phyloP scores from a whole-genome alignment of 176 grass and related monocot genomes.

The Saccharum officinarum region DNA sequence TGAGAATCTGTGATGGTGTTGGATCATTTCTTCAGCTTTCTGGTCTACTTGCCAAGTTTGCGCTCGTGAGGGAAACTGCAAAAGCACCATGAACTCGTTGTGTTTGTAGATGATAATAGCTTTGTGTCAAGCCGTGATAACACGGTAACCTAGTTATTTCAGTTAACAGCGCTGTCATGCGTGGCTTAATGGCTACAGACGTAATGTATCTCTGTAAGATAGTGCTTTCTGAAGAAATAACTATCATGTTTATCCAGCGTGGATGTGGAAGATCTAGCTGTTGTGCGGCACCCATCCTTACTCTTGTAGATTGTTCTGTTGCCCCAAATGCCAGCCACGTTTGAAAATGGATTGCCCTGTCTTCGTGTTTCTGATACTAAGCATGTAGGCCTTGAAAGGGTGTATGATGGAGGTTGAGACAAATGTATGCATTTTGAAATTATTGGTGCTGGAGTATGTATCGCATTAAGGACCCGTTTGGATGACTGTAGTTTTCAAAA shows the following conservation, averaged over 20 bases:
- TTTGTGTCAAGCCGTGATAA: constrained; percentile 8
- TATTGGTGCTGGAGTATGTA: not conserved
- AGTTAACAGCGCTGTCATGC: not conserved
- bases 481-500: no score
- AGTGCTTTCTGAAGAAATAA: constrained; percentile 6
- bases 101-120: not conserved
- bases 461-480: not conserved
- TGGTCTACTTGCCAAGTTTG: constrained; percentile 86
- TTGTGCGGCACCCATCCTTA: not conserved
- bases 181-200: not conserved
- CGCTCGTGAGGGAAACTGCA: constrained; percentile 66
- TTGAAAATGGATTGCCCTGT: not conserved
- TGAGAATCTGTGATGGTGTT: constrained; percentile 98
- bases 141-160: not conserved
- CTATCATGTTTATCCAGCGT: constrained; percentile 3
- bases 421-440: no score
- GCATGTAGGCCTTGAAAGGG: no score
- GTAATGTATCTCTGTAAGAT: constrained; percentile 31
- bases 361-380: not conserved
- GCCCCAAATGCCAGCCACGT: not conserved
- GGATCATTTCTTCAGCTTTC: constrained; percentile 92
- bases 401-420: no score
- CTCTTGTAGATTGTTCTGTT: not conserved
- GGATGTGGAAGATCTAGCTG: not conserved
- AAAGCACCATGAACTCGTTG: constrained; percentile 42